These are phyloP conservation scores for Mycena haematopus DNA, from an alignment of 768 basidiomycete species.

Conservation along the genomic window DNA sequence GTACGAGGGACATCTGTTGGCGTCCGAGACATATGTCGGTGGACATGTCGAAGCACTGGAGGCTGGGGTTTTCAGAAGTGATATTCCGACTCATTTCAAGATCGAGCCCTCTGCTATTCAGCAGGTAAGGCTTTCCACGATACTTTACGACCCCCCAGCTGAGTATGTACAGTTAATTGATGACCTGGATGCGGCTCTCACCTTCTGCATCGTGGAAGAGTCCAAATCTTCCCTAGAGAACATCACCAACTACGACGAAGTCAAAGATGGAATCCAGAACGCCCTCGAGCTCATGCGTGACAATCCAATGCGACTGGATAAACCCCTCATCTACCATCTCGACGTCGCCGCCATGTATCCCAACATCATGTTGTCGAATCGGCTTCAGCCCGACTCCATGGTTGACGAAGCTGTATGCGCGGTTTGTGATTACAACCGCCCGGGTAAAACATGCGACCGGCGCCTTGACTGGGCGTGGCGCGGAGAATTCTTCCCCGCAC, in stretches of 20 bases:
- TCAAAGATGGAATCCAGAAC: slow-evolving; percentile 77
- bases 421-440: slow-evolving; percentile 97
- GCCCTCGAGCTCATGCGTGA: slow-evolving; percentile 91
- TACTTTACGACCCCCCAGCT: background rate
- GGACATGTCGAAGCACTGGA: slow-evolving; percentile 99
- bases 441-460: slow-evolving; percentile 93
- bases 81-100: slow-evolving; percentile 95
- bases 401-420: slow-evolving; percentile 96
- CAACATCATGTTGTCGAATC: slow-evolving; percentile 99
- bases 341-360: slow-evolving; percentile 99
- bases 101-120: slow-evolving; percentile 88
- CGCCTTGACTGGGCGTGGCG: slow-evolving; percentile 98
- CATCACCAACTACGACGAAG: slow-evolving; percentile 95
- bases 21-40: slow-evolving; percentile 98
- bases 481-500: slow-evolving; percentile 97
- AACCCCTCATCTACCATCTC: slow-evolving; percentile 96
- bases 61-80: slow-evolving; percentile 97
- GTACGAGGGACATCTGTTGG: slow-evolving; percentile 95
- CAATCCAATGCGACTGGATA: slow-evolving; percentile 86
- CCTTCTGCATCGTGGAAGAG: slow-evolving; percentile 89
- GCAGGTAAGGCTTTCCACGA: slow-evolving; percentile 56
- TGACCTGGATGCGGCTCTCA: slow-evolving; percentile 90
- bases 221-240: slow-evolving; percentile 77
- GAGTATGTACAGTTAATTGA: slow-evolving; percentile 74
- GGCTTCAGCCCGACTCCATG: slow-evolving; percentile 97